These are phyloP conservation scores for Sugiyamaella castrensis DNA, from an alignment of 1,139 yeast species.

Conservation along the genomic window DNA sequence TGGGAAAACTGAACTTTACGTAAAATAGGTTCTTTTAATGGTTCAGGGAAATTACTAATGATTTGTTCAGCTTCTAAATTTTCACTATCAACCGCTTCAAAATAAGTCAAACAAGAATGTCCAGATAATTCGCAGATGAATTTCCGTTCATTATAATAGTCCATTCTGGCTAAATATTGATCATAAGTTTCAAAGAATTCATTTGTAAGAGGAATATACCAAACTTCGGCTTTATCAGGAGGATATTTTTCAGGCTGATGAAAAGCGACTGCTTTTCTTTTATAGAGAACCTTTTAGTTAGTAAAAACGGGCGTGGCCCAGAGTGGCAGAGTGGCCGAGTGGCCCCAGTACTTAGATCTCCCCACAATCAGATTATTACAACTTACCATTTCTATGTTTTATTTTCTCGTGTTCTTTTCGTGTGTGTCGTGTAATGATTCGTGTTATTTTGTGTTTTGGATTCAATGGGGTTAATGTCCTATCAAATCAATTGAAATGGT, in stretches of 20 bases:
- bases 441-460: too few species aligned
- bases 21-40: conserved; percentile 85
- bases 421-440: too few species aligned
- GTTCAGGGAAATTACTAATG: conserved; percentile 83
- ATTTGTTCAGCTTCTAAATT: conserved; percentile 45
- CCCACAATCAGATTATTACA: too few species aligned
- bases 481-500: too few species aligned
- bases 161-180: conserved; percentile 53
- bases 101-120: conserved; percentile 82
- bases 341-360: too few species aligned
- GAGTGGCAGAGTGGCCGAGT: not conserved
- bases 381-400: too few species aligned
- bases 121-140: conserved; percentile 97
- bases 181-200: conserved; percentile 84
- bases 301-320: not conserved
- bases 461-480: too few species aligned
- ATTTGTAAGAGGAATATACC: conserved; percentile 76
- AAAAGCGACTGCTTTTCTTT: conserved; percentile 37
- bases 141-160: conserved; percentile 49
- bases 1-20: conserved; percentile 79
- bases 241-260: conserved; percentile 28
- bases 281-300: conserved; percentile 32
- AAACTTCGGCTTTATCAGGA: conserved; percentile 42
- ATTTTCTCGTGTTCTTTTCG: too few species aligned
- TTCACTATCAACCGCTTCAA: conserved; percentile 84